A percentile compares a stretch with the other conserved stretches of the same genome.
Conservation (phyloP, 2,329 filamentous ascomycete species). For the Fusarium buharicum region DNA sequence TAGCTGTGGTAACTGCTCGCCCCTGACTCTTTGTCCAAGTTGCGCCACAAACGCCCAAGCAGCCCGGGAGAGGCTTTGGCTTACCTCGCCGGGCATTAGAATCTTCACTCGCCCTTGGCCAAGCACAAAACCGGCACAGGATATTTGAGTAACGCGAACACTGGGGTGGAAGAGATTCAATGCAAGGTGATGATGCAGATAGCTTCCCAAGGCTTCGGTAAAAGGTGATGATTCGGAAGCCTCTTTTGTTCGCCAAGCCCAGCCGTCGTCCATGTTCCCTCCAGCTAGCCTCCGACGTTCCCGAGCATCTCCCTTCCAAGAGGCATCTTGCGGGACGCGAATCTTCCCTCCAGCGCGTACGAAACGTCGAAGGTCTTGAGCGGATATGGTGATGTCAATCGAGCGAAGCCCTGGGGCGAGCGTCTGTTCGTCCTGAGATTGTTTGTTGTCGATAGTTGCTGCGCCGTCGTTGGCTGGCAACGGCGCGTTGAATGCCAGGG, state of each 20-base stretch:
- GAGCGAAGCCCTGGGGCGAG: slow-evolving; percentile 51
- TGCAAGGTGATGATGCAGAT: slow-evolving; percentile 63
- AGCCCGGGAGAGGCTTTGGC: slow-evolving; percentile 48
- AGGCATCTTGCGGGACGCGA: slow-evolving; percentile 8
- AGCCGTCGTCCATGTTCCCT: slow-evolving; percentile 61
- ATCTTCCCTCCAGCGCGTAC: slow-evolving; percentile 52
- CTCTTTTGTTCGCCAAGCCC: slow-evolving; percentile 57
- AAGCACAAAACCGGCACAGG: slow-evolving; percentile 66
- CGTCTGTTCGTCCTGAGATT: slow-evolving; percentile 23
- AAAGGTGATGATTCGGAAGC: slow-evolving; percentile 53
- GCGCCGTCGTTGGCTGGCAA: slow-evolving; percentile 28
- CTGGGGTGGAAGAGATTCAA: slow-evolving; percentile 66
- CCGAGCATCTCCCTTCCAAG: slow-evolving; percentile 49
- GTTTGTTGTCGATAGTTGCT: slow-evolving; percentile 26
- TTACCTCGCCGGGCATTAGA: slow-evolving; percentile 46
- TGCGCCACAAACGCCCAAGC: slow-evolving; percentile 54
- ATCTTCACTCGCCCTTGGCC: slow-evolving; percentile 65
- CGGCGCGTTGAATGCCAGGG: slow-evolving; percentile 61
- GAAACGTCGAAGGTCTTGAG: slow-evolving; percentile 60
- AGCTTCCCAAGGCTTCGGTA: slow-evolving; percentile 60
- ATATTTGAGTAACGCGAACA: slow-evolving; percentile 64
- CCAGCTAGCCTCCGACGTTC: slow-evolving; percentile 60
- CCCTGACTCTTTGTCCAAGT: slow-evolving; percentile 49
- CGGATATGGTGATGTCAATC: slow-evolving; percentile 64
- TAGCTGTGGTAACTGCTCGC: slow-evolving; percentile 42